A percentile compares a stretch with the other conserved stretches of the same genome.
phyloP scores from a whole-genome alignment of 805 yeast species.

The Huiozyma sinensis region DNA sequence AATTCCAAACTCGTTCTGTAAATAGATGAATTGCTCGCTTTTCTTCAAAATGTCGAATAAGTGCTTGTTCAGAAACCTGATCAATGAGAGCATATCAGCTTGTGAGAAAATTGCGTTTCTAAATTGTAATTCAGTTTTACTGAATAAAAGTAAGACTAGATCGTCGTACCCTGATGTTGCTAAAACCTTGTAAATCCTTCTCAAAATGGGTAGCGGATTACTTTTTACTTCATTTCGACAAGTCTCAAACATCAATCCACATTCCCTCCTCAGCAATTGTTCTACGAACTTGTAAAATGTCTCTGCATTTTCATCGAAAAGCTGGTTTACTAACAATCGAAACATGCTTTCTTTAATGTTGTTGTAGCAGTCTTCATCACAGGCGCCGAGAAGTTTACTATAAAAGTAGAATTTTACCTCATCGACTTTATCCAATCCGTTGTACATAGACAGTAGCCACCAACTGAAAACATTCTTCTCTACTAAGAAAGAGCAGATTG shows the following conservation, averaged over 20 bases:
- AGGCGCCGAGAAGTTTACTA: constrained; percentile 10
- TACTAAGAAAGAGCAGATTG: constrained; percentile 15
- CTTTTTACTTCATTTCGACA: neutral
- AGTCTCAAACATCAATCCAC: constrained; percentile 1
- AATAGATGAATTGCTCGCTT: constrained; percentile 13
- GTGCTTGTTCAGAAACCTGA: constrained; percentile 13
- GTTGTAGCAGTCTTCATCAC: constrained; percentile 17
- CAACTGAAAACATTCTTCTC: constrained; percentile 16
- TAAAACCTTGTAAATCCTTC: constrained; percentile 10
- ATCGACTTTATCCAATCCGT: constrained; percentile 10
- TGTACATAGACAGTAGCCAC: constrained; percentile 25
- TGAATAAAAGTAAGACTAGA: neutral
- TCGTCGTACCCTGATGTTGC: constrained; percentile 8
- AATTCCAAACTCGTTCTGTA: constrained; percentile 20
- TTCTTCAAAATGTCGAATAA: constrained; percentile 15
- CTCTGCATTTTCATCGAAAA: constrained; percentile 6
- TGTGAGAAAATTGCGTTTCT: too few species aligned
- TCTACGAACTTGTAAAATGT: constrained; percentile 9
- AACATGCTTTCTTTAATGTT: constrained; percentile 15
- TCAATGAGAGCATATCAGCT: constrained; percentile 1
- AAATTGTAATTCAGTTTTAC: too few species aligned
- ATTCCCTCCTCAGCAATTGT: constrained; percentile 13
- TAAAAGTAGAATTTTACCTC: constrained; percentile 11
- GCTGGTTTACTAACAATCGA: constrained; percentile 3
- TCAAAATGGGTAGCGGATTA: constrained; percentile 5